phyloP scores from a whole-genome alignment of 257 asterid species.

The Nicotiana tabacum region DNA sequence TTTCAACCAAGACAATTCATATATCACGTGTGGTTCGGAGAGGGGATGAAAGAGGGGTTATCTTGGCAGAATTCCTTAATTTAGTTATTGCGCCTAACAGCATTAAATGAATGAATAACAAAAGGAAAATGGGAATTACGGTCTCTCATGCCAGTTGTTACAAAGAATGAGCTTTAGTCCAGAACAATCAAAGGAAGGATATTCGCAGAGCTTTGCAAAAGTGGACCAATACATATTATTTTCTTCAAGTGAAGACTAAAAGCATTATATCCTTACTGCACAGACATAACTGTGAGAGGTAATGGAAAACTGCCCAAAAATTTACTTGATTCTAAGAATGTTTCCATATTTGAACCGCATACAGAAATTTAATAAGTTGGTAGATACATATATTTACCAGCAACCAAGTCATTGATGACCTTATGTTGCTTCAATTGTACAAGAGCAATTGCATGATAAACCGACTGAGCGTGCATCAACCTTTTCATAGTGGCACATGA shows the following conservation, averaged over 20 bases:
- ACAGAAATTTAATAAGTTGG: neutral
- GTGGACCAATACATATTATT: neutral
- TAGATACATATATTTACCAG: neutral
- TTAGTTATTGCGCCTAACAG: too few species aligned
- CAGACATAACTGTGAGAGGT: neutral
- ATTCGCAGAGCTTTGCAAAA: neutral
- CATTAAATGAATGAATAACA: too few species aligned
- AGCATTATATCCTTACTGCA: neutral
- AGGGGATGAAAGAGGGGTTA: neutral
- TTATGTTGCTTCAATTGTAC: neutral
- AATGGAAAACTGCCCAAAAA: neutral
- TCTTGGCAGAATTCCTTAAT: neutral
- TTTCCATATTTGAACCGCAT: neutral
- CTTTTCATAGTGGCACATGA: neutral
- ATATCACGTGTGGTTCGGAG: neutral
- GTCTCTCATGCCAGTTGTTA: neutral
- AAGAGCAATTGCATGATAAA: neutral
- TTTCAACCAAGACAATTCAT: neutral
- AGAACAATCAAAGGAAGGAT: neutral
- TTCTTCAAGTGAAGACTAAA: neutral
- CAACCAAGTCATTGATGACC: slow-evolving; percentile 9
- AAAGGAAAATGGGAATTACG: too few species aligned
- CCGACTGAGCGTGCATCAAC: neutral
- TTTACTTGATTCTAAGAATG: neutral
- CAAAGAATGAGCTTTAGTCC: neutral